Evolutionary conservation across 2,329 filamentous ascomycete genomes (phyloP).

Genomic region (Drechslera avenae): DNA sequence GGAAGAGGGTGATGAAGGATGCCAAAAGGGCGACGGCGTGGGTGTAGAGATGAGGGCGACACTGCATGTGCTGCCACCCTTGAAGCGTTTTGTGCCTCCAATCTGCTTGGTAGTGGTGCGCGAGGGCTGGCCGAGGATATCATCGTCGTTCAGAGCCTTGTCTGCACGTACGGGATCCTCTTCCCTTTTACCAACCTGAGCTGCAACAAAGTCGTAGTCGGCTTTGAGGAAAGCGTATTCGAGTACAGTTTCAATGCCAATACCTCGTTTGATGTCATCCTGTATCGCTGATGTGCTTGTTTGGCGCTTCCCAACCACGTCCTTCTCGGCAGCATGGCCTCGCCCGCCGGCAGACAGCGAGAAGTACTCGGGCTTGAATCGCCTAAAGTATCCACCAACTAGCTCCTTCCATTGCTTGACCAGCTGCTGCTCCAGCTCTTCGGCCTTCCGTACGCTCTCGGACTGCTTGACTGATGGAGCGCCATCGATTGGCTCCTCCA

Average conservation of each 20-base stretch:
- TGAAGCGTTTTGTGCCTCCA: constrained; percentile 78
- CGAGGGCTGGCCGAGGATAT: constrained; percentile 73
- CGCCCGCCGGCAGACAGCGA: constrained; percentile 51
- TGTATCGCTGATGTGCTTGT: constrained; percentile 28
- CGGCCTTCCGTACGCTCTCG: constrained; percentile 63
- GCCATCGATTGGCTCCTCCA: constrained; percentile 28
- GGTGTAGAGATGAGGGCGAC: constrained; percentile 90
- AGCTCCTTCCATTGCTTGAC: constrained; percentile 79
- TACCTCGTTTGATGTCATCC: constrained; percentile 46
- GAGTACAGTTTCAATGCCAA: constrained; percentile 76
- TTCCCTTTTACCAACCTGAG: constrained; percentile 82
- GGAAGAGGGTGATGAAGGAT: constrained; percentile 82
- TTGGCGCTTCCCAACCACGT: constrained; percentile 33
- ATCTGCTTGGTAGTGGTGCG: constrained; percentile 60
- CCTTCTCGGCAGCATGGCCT: constrained; percentile 43
- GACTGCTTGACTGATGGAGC: constrained; percentile 44
- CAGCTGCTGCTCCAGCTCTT: constrained; percentile 71
- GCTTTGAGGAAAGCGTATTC: constrained; percentile 93
- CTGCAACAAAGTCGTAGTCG: constrained; percentile 91
- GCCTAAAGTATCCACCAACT: constrained; percentile 91
- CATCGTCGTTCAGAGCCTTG: constrained; percentile 79
- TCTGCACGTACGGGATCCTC: constrained; percentile 72
- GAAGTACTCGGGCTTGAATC: constrained; percentile 85
- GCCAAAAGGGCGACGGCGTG: constrained; percentile 91
- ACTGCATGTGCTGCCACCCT: constrained; percentile 91